A percentile compares a stretch with the other conserved stretches of the same genome.
Conservation (phyloP, 352 stramenopile genomes). For the Phytopythium vexans region DNA sequence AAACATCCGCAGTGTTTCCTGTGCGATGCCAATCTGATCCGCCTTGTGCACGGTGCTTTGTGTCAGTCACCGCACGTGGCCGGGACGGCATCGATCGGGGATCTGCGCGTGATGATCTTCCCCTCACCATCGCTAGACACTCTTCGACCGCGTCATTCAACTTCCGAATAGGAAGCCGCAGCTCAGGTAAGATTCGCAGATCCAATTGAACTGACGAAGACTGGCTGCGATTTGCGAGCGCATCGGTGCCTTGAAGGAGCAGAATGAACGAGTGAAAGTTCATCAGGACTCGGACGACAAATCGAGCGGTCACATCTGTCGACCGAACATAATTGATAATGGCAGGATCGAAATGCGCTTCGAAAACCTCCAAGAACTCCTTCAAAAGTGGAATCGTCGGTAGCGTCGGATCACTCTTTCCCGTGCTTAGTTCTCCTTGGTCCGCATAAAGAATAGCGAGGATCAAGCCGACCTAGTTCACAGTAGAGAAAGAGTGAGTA, state of each 20-base stretch:
- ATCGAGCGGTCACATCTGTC: constrained; percentile 29
- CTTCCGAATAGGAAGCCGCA: constrained; percentile 52
- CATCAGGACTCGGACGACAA: constrained; percentile 32
- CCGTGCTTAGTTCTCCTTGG: constrained; percentile 11
- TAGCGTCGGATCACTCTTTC: constrained; percentile 6
- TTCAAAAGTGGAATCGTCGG: constrained; percentile 34
- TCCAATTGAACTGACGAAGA: constrained; percentile 59
- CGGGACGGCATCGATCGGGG: no score
- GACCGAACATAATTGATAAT: constrained; percentile 34
- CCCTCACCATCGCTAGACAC: constrained; percentile 13
- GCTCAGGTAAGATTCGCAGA: constrained; percentile 48
- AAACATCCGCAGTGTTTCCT: no score
- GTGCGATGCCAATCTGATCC: no score
- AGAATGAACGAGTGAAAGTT: constrained; percentile 64
- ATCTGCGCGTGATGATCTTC: neutral
- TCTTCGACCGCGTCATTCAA: constrained; percentile 42
- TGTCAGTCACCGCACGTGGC: no score
- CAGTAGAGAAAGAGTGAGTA: neutral
- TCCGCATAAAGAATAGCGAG: constrained; percentile 34
- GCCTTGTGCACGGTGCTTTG: no score
- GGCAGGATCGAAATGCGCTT: constrained; percentile 42
- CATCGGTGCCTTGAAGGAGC: constrained; percentile 46
- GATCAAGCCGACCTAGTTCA: constrained; percentile 33
- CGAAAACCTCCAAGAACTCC: constrained; percentile 40
- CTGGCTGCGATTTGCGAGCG: constrained; percentile 36